Evolutionary conservation across 495 filamentous ascomycete genomes (phyloP).

Genomic region (Aspergillus mulundensis): DNA sequence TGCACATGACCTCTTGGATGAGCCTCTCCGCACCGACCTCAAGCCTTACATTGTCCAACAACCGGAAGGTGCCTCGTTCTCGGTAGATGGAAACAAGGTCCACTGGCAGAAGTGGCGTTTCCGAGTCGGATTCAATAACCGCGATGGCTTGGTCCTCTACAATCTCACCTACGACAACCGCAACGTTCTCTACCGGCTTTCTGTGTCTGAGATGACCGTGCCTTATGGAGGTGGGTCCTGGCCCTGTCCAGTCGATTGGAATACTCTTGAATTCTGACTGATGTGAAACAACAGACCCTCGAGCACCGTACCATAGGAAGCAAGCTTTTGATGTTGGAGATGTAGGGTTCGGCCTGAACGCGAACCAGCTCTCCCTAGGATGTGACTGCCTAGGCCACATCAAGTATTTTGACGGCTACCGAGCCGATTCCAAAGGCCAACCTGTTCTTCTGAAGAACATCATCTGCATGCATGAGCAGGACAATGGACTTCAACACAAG

Average conservation of each 20-base stretch:
- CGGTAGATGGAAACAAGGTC: slow-evolving; percentile 43
- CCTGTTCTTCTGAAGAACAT: slow-evolving; percentile 54
- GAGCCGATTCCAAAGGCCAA: slow-evolving; percentile 53
- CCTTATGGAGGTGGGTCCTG: slow-evolving; percentile 43
- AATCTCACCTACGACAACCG: slow-evolving; percentile 66
- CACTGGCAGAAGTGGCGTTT: slow-evolving; percentile 70
- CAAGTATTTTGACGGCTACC: slow-evolving; percentile 58
- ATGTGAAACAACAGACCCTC: slow-evolving; percentile 51
- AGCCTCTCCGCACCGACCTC: slow-evolving; percentile 50
- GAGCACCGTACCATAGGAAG: slow-evolving; percentile 63
- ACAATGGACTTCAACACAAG: slow-evolving; percentile 61
- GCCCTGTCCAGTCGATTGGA: neutral
- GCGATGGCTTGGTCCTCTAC: slow-evolving; percentile 60
- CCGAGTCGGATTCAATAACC: slow-evolving; percentile 60
- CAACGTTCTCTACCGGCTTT: slow-evolving; percentile 64
- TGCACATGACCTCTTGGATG: slow-evolving; percentile 36
- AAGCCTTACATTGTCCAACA: slow-evolving; percentile 76
- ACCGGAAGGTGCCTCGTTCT: slow-evolving; percentile 72
- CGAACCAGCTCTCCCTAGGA: slow-evolving; percentile 63
- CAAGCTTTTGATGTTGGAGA: slow-evolving; percentile 70
- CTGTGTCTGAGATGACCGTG: slow-evolving; percentile 72
- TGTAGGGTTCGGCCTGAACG: slow-evolving; percentile 59
- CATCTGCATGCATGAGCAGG: slow-evolving; percentile 66
- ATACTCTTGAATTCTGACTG: neutral
- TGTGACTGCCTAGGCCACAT: slow-evolving; percentile 68